These are phyloP conservation scores for Aspergillus awamori DNA, from an alignment of 2,329 filamentous ascomycete genomes.

Conservation along the genomic window DNA sequence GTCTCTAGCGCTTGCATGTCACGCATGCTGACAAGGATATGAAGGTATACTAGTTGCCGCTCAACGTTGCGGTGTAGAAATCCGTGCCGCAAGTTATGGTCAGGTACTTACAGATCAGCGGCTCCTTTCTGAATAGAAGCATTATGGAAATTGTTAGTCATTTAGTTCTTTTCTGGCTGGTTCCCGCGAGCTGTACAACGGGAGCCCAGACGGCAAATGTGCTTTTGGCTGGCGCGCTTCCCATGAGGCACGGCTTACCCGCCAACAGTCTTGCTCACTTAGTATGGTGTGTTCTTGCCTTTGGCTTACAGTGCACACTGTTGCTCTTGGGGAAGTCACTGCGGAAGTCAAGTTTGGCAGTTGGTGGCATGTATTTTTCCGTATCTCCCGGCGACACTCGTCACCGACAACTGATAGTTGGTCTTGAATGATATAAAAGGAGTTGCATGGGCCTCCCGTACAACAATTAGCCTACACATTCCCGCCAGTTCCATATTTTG, in stretches of 20 bases:
- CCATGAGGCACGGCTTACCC: background rate
- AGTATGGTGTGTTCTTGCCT: background rate
- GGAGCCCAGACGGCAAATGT: conserved; percentile 1
- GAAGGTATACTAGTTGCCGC: background rate
- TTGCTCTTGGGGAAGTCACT: background rate
- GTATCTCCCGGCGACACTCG: background rate
- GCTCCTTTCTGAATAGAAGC: background rate
- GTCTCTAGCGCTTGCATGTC: conserved; percentile 6
- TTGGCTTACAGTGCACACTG: background rate
- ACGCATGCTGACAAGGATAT: conserved; percentile 11
- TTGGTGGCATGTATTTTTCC: conserved; percentile 1
- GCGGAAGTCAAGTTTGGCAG: background rate
- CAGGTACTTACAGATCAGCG: background rate
- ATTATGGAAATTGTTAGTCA: background rate
- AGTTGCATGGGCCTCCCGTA: background rate
- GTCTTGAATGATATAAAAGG: background rate
- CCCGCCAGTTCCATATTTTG: background rate
- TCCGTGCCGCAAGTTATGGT: background rate
- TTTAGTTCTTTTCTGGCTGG: background rate
- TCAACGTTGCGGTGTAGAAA: conserved; percentile 17
- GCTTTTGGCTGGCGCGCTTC: background rate
- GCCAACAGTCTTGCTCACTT: background rate
- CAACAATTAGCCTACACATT: background rate
- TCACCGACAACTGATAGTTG: background rate
- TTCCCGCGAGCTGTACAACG: background rate